Conservation (phyloP, 441 rosid species). For the Euphorbia schlechtendalii region DNA sequence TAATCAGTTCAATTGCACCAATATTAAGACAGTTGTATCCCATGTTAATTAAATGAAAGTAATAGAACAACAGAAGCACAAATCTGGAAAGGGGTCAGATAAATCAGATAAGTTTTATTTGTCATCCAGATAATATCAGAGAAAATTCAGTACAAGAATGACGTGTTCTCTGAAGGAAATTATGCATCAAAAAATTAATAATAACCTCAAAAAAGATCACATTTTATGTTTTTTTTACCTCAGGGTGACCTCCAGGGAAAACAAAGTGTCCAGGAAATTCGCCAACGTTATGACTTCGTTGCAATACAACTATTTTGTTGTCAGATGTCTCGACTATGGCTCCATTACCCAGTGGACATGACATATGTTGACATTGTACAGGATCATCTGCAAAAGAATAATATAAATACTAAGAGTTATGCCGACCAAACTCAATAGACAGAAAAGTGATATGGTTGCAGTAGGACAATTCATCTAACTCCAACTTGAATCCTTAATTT, state of each 20-base stretch:
- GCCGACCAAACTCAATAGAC: neutral
- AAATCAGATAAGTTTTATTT: neutral
- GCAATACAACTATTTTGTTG: conserved; percentile 56
- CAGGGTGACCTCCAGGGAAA: conserved; percentile 95
- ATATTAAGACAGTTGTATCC: conserved; percentile 5
- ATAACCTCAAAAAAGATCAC: conserved; percentile 1
- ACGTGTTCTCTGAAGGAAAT: neutral
- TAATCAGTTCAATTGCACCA: conserved; percentile 8
- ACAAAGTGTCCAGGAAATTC: conserved; percentile 90
- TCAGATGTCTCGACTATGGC: conserved; percentile 77
- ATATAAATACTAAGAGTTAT: no score
- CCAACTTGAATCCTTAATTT: neutral
- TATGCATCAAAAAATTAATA: neutral
- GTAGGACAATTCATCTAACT: neutral
- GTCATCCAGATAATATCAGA: neutral
- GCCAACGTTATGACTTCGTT: conserved; percentile 80
- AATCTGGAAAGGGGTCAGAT: neutral
- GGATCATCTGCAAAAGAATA: conserved; percentile 46
- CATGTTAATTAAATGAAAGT: neutral
- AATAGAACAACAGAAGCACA: neutral
- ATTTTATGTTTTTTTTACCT: conserved; percentile 38
- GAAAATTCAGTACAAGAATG: neutral
- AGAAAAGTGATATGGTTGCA: neutral
- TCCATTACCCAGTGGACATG: conserved; percentile 85
- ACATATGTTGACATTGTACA: conserved; percentile 56